Evolutionary conservation across 768 basidiomycete species (phyloP).

Genomic region (Lactarius evosmus): DNA sequence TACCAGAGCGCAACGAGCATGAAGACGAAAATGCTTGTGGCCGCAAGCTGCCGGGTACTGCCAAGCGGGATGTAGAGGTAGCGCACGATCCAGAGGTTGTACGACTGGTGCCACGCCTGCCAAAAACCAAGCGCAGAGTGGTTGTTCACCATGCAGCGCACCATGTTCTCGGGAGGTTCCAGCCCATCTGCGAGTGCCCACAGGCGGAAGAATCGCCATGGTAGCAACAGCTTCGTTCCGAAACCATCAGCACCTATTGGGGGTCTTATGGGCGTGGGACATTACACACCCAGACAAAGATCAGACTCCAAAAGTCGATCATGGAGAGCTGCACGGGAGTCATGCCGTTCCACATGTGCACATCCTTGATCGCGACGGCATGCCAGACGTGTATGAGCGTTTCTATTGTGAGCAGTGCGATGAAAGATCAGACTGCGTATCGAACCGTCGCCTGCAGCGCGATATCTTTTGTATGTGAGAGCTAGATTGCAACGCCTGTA

Average conservation of each 20-base stretch:
- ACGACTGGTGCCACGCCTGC: constrained; percentile 95
- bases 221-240: constrained; percentile 70
- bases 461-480: constrained; percentile 55
- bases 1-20: constrained; percentile 99
- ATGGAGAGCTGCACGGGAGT: constrained; percentile 79
- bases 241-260: neutral
- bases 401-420: constrained; percentile 82
- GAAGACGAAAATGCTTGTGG: constrained; percentile 79
- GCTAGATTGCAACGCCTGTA: constrained; percentile 38
- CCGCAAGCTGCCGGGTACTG: constrained; percentile 51
- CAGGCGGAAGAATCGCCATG: constrained; percentile 95
- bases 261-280: neutral
- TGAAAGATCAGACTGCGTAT: constrained; percentile 70
- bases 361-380: constrained; percentile 93
- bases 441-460: constrained; percentile 39
- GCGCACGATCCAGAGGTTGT: constrained; percentile 94
- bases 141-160: constrained; percentile 95
- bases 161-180: constrained; percentile 97
- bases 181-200: constrained; percentile 88
- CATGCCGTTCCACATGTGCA: constrained; percentile 74
- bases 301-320: constrained; percentile 96
- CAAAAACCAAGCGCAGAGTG: constrained; percentile 92
- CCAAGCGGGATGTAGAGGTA: constrained; percentile 91
- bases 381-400: constrained; percentile 92
- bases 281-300: constrained; percentile 81